A percentile compares a stretch with the other conserved stretches of the same genome.
phyloP scores from a whole-genome alignment of 306 rosid species.

The Abrus pulchellus region DNA sequence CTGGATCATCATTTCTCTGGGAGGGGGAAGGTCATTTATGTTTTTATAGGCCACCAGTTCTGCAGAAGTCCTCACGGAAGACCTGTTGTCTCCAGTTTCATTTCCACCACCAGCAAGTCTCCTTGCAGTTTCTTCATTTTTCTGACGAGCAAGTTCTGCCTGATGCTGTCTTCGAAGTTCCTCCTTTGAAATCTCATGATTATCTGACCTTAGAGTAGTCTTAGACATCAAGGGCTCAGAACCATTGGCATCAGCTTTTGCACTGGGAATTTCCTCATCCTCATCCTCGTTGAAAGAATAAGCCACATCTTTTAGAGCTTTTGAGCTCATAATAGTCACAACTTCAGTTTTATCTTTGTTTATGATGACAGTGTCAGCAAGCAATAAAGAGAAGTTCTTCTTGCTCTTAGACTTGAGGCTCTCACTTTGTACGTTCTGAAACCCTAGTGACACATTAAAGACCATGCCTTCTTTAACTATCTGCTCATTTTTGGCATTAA shows the following conservation, averaged over 20 bases:
- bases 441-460: slow-evolving; percentile 88
- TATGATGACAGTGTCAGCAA: slow-evolving; percentile 84
- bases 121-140: slow-evolving; percentile 97
- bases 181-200: slow-evolving; percentile 91
- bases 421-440: slow-evolving; percentile 76
- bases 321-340: slow-evolving; percentile 70
- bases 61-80: slow-evolving; percentile 58
- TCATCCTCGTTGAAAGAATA: slow-evolving; percentile 93
- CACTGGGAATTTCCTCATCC: slow-evolving; percentile 68
- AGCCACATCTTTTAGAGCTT: slow-evolving; percentile 84
- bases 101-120: slow-evolving; percentile 87
- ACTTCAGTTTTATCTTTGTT: slow-evolving; percentile 77
- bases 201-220: slow-evolving; percentile 92
- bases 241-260: slow-evolving; percentile 55
- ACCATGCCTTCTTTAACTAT: slow-evolving; percentile 84
- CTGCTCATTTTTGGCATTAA: slow-evolving; percentile 85
- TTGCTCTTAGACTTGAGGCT: slow-evolving; percentile 62
- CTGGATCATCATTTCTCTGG: slow-evolving; percentile 88
- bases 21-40: slow-evolving; percentile 82
- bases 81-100: slow-evolving; percentile 69
- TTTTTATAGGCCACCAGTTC: slow-evolving; percentile 88
- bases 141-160: slow-evolving; percentile 98
- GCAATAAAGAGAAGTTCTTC: slow-evolving; percentile 71
- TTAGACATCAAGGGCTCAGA: slow-evolving; percentile 61
- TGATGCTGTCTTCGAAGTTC: slow-evolving; percentile 96